Conservation (phyloP, 768 basidiomycete genomes). For the Crassisporium funariophilum region DNA sequence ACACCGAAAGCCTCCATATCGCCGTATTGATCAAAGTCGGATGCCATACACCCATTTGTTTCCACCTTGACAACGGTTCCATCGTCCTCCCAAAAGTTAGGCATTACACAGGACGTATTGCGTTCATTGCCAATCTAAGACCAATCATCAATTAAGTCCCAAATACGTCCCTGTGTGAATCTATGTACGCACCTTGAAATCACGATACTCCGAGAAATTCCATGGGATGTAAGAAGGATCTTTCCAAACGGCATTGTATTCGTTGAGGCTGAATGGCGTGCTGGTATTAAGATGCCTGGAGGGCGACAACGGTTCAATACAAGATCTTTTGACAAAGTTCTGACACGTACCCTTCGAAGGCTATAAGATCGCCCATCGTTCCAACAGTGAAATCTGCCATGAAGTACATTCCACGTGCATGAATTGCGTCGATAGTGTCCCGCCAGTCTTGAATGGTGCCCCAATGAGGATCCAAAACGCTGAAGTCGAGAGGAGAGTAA, state of each 20-base stretch:
- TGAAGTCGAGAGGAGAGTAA: constrained; percentile 92
- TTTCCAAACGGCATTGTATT: constrained; percentile 79
- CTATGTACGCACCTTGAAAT: constrained; percentile 71
- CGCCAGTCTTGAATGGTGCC: constrained; percentile 84
- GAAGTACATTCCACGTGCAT: constrained; percentile 84
- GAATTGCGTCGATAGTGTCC: constrained; percentile 71
- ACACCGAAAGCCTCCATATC: constrained; percentile 99
- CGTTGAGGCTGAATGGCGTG: constrained; percentile 75
- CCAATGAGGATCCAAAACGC: constrained; percentile 91
- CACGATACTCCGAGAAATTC: constrained; percentile 83
- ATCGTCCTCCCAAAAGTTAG: constrained; percentile 79
- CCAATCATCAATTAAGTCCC: constrained; percentile 6
- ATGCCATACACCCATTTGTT: constrained; percentile 70
- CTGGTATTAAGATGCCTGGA: constrained; percentile 81
- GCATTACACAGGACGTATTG: constrained; percentile 75
- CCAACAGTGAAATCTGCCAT: constrained; percentile 95
- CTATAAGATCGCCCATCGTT: constrained; percentile 87
- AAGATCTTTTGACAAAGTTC: too few relatives aligned
- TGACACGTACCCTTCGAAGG: constrained; percentile 69
- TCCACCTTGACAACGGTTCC: constrained; percentile 64
- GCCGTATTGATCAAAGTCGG: constrained; percentile 94
- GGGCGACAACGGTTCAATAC: too few relatives aligned
- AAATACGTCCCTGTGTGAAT: too few relatives aligned
- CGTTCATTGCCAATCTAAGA: constrained; percentile 64
- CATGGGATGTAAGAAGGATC: constrained; percentile 76